Evolutionary conservation across 768 basidiomycete genomes (phyloP).

Genomic region (Rhizopogon roseolus): DNA sequence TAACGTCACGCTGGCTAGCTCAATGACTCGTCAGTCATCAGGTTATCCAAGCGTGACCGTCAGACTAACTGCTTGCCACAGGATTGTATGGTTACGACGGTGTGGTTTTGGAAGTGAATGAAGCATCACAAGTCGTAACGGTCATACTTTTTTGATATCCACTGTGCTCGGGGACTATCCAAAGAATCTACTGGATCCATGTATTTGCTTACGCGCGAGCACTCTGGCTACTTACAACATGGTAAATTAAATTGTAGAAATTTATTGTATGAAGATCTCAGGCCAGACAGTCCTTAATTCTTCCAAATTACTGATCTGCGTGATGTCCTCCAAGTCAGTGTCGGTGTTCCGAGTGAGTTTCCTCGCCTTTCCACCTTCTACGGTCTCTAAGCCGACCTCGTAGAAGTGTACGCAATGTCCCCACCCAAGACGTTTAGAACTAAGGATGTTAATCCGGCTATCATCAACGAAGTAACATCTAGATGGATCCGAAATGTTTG

Average conservation of each 20-base stretch:
- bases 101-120: constrained; percentile 73
- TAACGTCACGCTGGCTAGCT: constrained; percentile 58
- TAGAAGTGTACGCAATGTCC: constrained; percentile 71
- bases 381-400: constrained; percentile 56
- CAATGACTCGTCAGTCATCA: constrained; percentile 57
- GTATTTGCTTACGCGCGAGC: neutral
- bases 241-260: neutral
- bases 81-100: constrained; percentile 73
- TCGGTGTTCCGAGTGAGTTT: constrained; percentile 34
- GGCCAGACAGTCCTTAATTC: constrained; percentile 70
- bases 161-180: neutral
- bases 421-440: constrained; percentile 67
- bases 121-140: constrained; percentile 70
- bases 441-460: constrained; percentile 61
- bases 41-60: neutral
- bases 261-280: constrained; percentile 54
- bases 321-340: constrained; percentile 41
- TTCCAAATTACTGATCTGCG: constrained; percentile 53
- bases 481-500: constrained; percentile 55
- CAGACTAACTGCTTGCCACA: constrained; percentile 4
- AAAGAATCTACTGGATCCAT: neutral
- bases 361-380: constrained; percentile 59
- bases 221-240: neutral
- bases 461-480: constrained; percentile 83
- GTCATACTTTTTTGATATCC: constrained; percentile 51